Percentiles rank a stretch among this genome's conserved stretches.
Conservation (phyloP, 768 basidiomycete genomes). For the Kwoniella heveanensis region DNA sequence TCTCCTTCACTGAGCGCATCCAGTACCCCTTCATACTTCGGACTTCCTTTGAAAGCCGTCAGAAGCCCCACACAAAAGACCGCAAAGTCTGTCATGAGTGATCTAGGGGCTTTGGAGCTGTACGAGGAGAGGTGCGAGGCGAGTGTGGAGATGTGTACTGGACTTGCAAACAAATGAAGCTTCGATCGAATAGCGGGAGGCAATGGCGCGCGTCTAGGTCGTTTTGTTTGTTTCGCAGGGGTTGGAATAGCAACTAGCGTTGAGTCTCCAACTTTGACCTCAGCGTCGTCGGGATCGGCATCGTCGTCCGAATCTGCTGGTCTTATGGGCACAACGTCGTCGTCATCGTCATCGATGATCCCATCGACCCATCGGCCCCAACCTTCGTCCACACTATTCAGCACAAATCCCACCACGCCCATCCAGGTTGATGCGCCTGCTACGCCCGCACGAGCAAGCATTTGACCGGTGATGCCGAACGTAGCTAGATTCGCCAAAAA, state of each 20-base stretch:
- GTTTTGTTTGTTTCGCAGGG: slow-evolving; percentile 59
- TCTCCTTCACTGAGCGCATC: slow-evolving; percentile 56
- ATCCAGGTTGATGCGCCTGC: slow-evolving; percentile 39
- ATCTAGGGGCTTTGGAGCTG: slow-evolving; percentile 44
- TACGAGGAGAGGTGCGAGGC: slow-evolving; percentile 57
- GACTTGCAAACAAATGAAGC: slow-evolving; percentile 63
- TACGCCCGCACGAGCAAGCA: slow-evolving; percentile 36
- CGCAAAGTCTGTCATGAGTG: slow-evolving; percentile 62
- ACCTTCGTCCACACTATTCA: slow-evolving; percentile 34
- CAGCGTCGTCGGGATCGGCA: slow-evolving; percentile 26
- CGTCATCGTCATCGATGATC: slow-evolving; percentile 28
- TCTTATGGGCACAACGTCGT: slow-evolving; percentile 22
- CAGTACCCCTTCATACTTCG: slow-evolving; percentile 64
- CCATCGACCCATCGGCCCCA: slow-evolving; percentile 55
- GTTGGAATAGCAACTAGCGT: slow-evolving; percentile 57
- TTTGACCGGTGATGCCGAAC: slow-evolving; percentile 49
- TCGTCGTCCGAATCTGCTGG: slow-evolving; percentile 34
- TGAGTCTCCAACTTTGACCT: slow-evolving; percentile 14
- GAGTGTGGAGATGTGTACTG: slow-evolving; percentile 51
- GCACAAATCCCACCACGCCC: slow-evolving; percentile 28
- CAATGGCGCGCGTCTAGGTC: slow-evolving; percentile 41
- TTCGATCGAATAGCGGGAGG: slow-evolving; percentile 63
- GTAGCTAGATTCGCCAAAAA: slow-evolving; percentile 66
- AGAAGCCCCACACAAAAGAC: slow-evolving; percentile 65
- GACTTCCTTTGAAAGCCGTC: slow-evolving; percentile 63